Evolutionary conservation across 805 yeast genomes (phyloP), one percentile per base, ranked within the genome.

Genomic region (Ogataea trehalophila): DNA sequence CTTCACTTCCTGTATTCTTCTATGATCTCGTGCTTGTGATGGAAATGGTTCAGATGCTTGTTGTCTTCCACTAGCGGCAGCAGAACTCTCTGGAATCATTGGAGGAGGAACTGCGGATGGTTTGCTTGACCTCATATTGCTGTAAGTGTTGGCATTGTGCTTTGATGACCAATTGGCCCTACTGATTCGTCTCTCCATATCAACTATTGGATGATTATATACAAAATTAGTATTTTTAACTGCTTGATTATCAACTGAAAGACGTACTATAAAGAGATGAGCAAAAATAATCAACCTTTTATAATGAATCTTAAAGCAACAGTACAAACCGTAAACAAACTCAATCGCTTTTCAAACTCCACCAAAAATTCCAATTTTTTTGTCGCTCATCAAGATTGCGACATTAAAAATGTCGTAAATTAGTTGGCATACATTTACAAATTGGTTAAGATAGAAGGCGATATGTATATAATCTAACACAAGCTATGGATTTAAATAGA

Each of bases 101-200:
- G 46, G 46, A 9, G 41, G 20, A 15, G 20, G 9, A 15, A 13
- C 31, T 26, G 13, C 31, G 11, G 11, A 9, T 26, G 31, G 31
- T 26, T 11, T 26, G 31, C 11, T 23, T 16, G 36, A 11, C 9
- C 17, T 26, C 17, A 40, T 37, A 15, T 33, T n/a, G 16, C 14
- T 22, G 22, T 13, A 22, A 5, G 39, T 37, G 2, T 17, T 16
- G n/a, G 42, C 22, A 20, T 35, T 48, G 38, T 48, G 45, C 18
- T 53, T 54, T 20, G 63, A 55, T 33, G 61, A 53, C 63, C 63
- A 59, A 51, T 55, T 58, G 52, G 62, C 63, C 46, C 59, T 52
- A 42, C 62, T 59, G 16, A 50, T 37, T 35, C 60, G 44, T 48
- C 57, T 53, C 20, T 56, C 55, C 48, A 53, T 51, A 5, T 29